Evolutionary conservation across 306 rosid genomes (phyloP), one percentile per base, ranked within the genome.

Genomic region (Inga oerstediana): DNA sequence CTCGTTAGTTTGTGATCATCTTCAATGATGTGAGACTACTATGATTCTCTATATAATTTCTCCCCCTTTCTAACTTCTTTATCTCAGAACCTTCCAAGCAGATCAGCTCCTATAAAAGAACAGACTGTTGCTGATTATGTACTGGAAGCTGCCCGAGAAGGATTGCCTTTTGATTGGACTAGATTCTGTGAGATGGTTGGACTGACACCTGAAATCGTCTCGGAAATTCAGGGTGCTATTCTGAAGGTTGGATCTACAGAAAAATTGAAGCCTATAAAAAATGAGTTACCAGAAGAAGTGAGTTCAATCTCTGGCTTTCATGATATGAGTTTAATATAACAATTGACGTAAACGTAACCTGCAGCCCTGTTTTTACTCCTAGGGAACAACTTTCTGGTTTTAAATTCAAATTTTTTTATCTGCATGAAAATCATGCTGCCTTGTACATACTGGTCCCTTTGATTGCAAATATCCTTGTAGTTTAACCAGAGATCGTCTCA

Each of bases 211-310:
- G 83, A 79, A 72, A 74, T 87, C 84, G 69, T 86, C 43, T 86
- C 87, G 4, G 86, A 83, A 56, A 87, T 91, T 86, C 90, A 86
- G 86, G 86, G 81, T 39, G 97, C 98, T 67, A 81, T 94, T 86
- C 74, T 74, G 51, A 94, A 89, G 89, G 94, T 90, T 79, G 98
- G 98, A 84, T 80, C 93, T 70, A 77, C 41, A 48, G 98, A 94
- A 52, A 94, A 89, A 89, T 72, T 94, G 88, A 94, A 93, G 92
- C 94, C 97, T 83, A 90, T 94, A 80, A 94, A 94, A 86, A 88
- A 89, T 45, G 97, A 93, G 87, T 82, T 94, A 80, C 92, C 92
- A 24, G 98, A 93, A 85, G 88, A 91, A 1, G 98, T 94, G 88
- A 90, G 97, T 88, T 82, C 24, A 64, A 49, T 34, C 71, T 81